These are phyloP conservation scores for Salvia hispanica DNA, from an alignment of 257 asterid species.

Conservation along the genomic window DNA sequence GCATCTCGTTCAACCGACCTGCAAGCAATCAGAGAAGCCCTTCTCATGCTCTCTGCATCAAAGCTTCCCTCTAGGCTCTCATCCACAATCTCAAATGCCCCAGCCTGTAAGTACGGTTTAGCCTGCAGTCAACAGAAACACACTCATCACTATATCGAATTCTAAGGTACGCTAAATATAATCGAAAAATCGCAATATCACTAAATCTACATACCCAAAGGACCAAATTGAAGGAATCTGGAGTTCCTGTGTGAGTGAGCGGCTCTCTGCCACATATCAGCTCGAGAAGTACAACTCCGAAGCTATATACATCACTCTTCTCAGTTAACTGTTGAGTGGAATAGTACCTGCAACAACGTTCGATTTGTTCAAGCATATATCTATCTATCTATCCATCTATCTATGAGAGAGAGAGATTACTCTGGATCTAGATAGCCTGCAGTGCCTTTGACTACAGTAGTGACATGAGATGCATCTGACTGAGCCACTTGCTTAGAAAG, in stretches of 20 bases:
- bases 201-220: constrained; percentile 60
- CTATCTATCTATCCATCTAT: neutral
- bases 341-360: constrained; percentile 62
- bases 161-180: neutral
- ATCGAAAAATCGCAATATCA: neutral
- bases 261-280: constrained; percentile 95
- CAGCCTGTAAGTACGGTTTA: constrained; percentile 94
- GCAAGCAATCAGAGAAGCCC: constrained; percentile 79
- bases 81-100: constrained; percentile 89
- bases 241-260: constrained; percentile 80
- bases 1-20: constrained; percentile 92
- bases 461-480: constrained; percentile 80
- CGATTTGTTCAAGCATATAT: neutral
- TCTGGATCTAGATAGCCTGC: constrained; percentile 99
- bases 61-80: constrained; percentile 71
- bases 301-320: constrained; percentile 88
- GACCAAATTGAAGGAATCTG: constrained; percentile 90
- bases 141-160: neutral
- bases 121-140: constrained; percentile 57
- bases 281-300: constrained; percentile 93
- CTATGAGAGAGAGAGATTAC: constrained; percentile 40
- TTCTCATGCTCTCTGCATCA: constrained; percentile 85
- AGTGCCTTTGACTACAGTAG: constrained; percentile 88
- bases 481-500: constrained; percentile 81
- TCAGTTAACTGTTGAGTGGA: constrained; percentile 87